These are phyloP conservation scores for Nymphaea colorata DNA, from an alignment of 164 flowering plant genomes.

Conservation along the genomic window DNA sequence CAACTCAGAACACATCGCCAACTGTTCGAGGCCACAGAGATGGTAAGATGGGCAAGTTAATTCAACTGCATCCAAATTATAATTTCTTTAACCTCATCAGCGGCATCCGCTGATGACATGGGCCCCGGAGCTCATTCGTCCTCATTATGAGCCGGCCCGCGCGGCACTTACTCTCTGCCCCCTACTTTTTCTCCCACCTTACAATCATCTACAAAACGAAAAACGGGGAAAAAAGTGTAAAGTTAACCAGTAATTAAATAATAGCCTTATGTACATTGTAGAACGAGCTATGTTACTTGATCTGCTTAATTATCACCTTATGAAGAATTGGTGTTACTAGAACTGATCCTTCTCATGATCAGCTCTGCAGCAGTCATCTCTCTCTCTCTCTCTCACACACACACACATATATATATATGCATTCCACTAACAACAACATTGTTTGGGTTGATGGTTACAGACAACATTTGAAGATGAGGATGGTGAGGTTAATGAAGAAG, in stretches of 20 bases:
- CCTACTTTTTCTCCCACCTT: neutral
- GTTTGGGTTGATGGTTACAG: neutral
- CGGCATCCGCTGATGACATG: neutral
- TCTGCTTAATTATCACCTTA: too few species aligned
- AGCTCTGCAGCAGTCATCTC: too few species aligned
- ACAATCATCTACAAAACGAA: too few species aligned
- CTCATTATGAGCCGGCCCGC: neutral
- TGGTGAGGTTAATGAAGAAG: constrained; percentile 22
- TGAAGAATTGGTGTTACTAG: too few species aligned
- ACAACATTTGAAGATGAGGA: constrained; percentile 20
- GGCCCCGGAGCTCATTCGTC: neutral
- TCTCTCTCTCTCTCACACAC: too few species aligned
- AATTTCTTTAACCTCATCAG: neutral
- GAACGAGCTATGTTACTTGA: too few species aligned
- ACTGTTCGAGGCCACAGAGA: constrained; percentile 59
- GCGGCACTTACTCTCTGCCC: neutral
- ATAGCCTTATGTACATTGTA: too few species aligned
- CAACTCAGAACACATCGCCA: constrained; percentile 74
- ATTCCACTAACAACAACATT: neutral
- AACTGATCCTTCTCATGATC: too few species aligned
- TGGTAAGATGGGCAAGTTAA: constrained; percentile 3
- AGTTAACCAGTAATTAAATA: too few species aligned
- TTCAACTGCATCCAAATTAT: neutral
- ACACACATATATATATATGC: too few species aligned
- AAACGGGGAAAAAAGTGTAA: too few species aligned